Conservation (phyloP, 129 eudicot genomes). For the Helianthus tuberosus region DNA sequence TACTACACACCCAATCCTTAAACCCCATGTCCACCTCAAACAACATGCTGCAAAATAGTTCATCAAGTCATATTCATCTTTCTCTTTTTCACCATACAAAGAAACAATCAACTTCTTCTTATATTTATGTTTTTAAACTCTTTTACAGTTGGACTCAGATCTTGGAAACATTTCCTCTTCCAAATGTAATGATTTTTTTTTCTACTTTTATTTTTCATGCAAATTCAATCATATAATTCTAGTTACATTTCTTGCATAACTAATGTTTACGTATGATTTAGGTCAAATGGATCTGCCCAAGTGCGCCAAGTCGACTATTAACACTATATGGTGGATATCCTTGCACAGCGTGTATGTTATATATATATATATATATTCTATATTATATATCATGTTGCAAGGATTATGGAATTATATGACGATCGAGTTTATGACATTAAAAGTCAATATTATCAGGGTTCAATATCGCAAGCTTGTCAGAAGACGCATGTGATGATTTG, state of each 20-base stretch:
- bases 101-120: conserved; percentile 8
- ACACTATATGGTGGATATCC: conserved; percentile 71
- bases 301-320: conserved; percentile 81
- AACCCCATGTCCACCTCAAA: conserved; percentile 11
- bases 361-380: not conserved
- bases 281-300: conserved; percentile 82
- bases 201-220: conserved; percentile 9
- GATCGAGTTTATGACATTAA: not conserved
- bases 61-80: no score
- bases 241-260: conserved; percentile 6
- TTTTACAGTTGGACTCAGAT: conserved; percentile 79
- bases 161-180: conserved; percentile 67
- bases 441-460: conserved; percentile 42
- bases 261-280: conserved; percentile 19
- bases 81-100: not conserved
- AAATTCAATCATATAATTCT: conserved; percentile 5
- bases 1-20: not conserved
- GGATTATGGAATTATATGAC: not conserved
- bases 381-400: not conserved
- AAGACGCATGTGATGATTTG: conserved; percentile 45
- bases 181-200: conserved; percentile 53
- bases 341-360: conserved; percentile 69
- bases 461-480: conserved; percentile 48
- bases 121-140: conserved; percentile 10
- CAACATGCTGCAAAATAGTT: no score